Evolutionary conservation across 306 rosid genomes (phyloP).

Genomic region (Prunus salicina): DNA sequence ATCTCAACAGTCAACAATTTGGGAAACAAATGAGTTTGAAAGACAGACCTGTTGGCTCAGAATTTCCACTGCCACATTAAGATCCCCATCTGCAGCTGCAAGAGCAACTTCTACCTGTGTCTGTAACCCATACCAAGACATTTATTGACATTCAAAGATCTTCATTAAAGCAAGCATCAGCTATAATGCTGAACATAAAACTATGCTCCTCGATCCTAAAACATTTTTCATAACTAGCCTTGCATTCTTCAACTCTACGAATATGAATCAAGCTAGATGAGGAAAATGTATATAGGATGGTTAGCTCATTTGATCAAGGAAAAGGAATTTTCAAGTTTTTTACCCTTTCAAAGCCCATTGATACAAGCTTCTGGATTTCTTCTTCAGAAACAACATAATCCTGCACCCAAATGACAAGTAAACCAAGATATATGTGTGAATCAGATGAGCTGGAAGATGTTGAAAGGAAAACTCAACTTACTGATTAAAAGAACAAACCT

Average conservation of each 20-base stretch:
- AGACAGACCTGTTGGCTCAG: constrained; percentile 91
- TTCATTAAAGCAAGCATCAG: neutral
- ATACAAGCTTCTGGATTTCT: constrained; percentile 66
- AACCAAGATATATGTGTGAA: constrained; percentile 22
- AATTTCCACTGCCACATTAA: constrained; percentile 88
- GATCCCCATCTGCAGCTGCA: constrained; percentile 96
- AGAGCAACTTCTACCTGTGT: constrained; percentile 97
- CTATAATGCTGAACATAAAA: neutral
- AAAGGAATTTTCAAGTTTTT: constrained; percentile 5
- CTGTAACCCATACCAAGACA: constrained; percentile 46
- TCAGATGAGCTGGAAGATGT: constrained; percentile 22
- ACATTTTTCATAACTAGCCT: neutral
- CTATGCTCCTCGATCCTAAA: neutral
- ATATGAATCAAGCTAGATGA: neutral
- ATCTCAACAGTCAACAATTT: neutral
- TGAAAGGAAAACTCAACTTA: constrained; percentile 2
- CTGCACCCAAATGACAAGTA: constrained; percentile 42
- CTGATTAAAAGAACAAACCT: constrained; percentile 44
- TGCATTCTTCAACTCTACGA: neutral
- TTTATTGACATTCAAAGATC: constrained; percentile 3
- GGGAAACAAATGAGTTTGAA: neutral
- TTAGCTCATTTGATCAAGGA: neutral
- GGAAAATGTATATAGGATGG: neutral
- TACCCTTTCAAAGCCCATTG: constrained; percentile 99
- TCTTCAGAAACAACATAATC: constrained; percentile 65